Percentiles rank a stretch among this genome's conserved stretches.
These are phyloP conservation scores for Phytophthora sansomeana DNA, from an alignment of 352 stramenopile species.

Conservation along the genomic window DNA sequence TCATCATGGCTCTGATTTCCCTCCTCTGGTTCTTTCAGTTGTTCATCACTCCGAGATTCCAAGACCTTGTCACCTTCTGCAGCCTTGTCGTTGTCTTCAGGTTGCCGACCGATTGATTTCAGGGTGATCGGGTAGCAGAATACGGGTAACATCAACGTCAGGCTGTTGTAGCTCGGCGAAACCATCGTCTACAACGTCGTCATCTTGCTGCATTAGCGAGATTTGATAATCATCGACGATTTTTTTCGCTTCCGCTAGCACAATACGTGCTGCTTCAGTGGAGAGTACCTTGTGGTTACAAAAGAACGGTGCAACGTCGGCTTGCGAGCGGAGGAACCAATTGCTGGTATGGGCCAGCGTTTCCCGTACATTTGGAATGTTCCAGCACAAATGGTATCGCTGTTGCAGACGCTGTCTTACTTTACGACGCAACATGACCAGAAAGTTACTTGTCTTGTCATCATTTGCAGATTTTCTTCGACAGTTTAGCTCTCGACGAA, in stretches of 20 bases:
- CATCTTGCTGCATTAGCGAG: constrained; percentile 41
- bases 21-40: neutral
- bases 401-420: constrained; percentile 75
- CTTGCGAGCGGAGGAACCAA: constrained; percentile 67
- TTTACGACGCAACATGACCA: constrained; percentile 35
- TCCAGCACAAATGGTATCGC: constrained; percentile 73
- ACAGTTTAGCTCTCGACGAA: constrained; percentile 41
- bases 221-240: constrained; percentile 69
- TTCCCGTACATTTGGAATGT: constrained; percentile 68
- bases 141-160: neutral
- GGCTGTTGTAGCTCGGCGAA: neutral
- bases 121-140: neutral
- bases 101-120: neutral
- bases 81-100: neutral
- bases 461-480: neutral
- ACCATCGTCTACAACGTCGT: neutral
- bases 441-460: constrained; percentile 10
- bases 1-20: constrained; percentile 11
- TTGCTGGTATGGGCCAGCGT: constrained; percentile 69
- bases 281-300: constrained; percentile 41
- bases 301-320: constrained; percentile 71
- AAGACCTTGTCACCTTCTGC: neutral
- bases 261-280: constrained; percentile 42
- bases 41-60: neutral
- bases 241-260: constrained; percentile 59